Evolutionary conservation across 257 asterid genomes (phyloP), one percentile per base, ranked within the genome.

Genomic region (Craterostigma plantagineum): DNA sequence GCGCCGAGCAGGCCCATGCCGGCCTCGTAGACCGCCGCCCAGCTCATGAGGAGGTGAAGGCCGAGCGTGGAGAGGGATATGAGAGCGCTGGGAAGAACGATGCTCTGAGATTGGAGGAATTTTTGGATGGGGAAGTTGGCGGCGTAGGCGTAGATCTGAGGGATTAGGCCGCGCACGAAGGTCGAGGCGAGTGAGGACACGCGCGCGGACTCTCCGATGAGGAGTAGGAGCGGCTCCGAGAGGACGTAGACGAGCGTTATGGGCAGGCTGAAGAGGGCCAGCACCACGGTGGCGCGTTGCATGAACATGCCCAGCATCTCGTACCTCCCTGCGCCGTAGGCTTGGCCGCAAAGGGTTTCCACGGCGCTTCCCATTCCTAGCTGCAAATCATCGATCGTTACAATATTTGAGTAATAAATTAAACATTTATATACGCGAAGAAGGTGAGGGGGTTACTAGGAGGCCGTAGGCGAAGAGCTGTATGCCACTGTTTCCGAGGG

Each of bases 301-400:
- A 73, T 65, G 67, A 69, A 73, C 6, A 69, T 48, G 38, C 83
- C 83, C 0, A 73, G 60, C 70, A 69, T 51, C 0, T 73, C 68
- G 56, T 60, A 35, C 11, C 70, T 59, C 1, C 41, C 38, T 0
- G 84, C 84, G 0, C 84, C 84, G 52, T 55, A 67, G 34, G 84
- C 84, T 63, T 74, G 84, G 0, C 79, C 84, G 48, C 84, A 74
- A 0, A 74, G 73, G 0, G 84, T 74, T 16, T 74, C 84, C 1
- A 74, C 73, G 13, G 84, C 84, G 66, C 84, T 74, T 12, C 76
- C 84, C 84, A 74, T 74, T 7, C 84, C 84, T 6, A 74, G 48
- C 79, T 69, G 64, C 61, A 6, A 27, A 33, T n/a, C 30, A 16
- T 10, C 4, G 30, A 9, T 10, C 8, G 3, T 9, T 9, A 9